Evolutionary conservation across 371 early-diverging fungal species (phyloP).

Genomic region (Mortierella sp.): DNA sequence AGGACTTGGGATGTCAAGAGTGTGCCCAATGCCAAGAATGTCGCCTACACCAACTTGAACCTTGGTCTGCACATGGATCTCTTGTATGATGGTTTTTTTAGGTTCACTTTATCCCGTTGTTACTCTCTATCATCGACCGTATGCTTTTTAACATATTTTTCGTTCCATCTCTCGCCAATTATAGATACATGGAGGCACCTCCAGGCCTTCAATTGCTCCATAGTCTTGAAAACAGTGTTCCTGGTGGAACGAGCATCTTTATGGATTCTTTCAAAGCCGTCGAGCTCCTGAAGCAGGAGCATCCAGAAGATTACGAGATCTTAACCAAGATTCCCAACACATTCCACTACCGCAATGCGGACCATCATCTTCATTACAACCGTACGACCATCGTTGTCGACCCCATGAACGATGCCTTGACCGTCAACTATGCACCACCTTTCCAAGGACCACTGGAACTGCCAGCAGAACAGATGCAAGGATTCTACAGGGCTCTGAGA

Average conservation of each 20-base stretch:
- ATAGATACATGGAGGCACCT: conserved; percentile 84
- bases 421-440: conserved; percentile 89
- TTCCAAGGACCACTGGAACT: conserved; percentile 87
- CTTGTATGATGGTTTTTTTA: too few species aligned
- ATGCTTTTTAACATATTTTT: neutral
- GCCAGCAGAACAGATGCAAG: conserved; percentile 56
- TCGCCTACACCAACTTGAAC: conserved; percentile 88
- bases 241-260: conserved; percentile 85
- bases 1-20: conserved; percentile 86
- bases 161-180: neutral
- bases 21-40: conserved; percentile 82
- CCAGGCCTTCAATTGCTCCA: conserved; percentile 90
- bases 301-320: conserved; percentile 73
- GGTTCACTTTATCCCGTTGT: conserved; percentile 17
- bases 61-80: conserved; percentile 95
- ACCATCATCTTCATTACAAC: conserved; percentile 77
- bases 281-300: conserved; percentile 60
- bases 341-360: conserved; percentile 87
- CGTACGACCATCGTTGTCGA: conserved; percentile 78
- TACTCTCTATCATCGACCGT: neutral
- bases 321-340: conserved; percentile 74
- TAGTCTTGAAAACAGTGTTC: conserved; percentile 80
- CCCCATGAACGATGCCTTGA: conserved; percentile 54
- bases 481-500: conserved; percentile 81
- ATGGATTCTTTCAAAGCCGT: conserved; percentile 83